Evolutionary conservation across 2,329 filamentous ascomycete species (phyloP), one percentile per base, ranked within the genome.

Genomic region (Phaeosphaeriaceae sp.): DNA sequence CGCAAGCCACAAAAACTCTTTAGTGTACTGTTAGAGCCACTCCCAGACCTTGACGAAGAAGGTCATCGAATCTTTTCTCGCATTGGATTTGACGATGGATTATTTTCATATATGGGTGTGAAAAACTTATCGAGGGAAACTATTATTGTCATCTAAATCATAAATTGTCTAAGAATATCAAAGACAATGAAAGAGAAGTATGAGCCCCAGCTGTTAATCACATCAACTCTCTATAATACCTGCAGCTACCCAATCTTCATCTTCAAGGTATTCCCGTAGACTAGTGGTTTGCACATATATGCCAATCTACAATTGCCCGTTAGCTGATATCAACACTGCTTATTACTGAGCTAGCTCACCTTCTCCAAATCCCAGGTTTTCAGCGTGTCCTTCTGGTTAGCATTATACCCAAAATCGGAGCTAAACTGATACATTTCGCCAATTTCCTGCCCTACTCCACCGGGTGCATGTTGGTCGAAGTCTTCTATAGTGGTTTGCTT

Each of bases 361-460:
- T 56, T 49, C 23, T 56, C 39, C 28, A 54, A 32, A 30, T 57
- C 46, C 50, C 48, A 52, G 1, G 30, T 44, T 35, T 49, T 57
- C 29, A 58, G 32, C 3, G 54, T 50, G n/a, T 49, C 41, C 15
- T 35, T 18, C 16, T 72, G 65, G 6, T 56, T 50, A 1, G 68
- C 71, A 52, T 70, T 64, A 49, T 69, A 74, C 2, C 67, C 71
- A 48, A 60, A 70, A 21, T 71, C 61, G 4, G 50, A 57, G 48
- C 64, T 63, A 12, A 65, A 68, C 16, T 58, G 48, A 7, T 51
- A 62, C 51, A 64, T 68, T 29, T 73, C 63, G 1, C 59, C 64
- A 21, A 66, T 56, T 35, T 68, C 70, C 53, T 50, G 39, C 46
- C 64, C 44, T 33, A 66, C 38, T 42, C 65, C 53, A 6, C 53